These are phyloP conservation scores for Cytospora chrysosperma DNA, from an alignment of 2,329 filamentous ascomycete species.

Conservation along the genomic window DNA sequence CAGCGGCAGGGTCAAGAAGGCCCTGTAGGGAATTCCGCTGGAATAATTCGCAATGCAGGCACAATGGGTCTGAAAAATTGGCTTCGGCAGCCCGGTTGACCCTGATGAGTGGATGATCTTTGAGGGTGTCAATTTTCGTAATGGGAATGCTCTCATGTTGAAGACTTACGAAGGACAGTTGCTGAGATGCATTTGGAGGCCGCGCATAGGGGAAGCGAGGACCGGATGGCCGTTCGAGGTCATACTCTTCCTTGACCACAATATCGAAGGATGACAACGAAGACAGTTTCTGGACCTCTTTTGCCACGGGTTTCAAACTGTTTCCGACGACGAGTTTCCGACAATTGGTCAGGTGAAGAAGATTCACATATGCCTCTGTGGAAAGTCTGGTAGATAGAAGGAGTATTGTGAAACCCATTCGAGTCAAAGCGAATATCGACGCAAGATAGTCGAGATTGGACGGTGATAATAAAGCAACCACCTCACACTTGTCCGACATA, in stretches of 20 bases:
- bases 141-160: neutral
- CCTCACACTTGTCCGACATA: conserved; percentile 31
- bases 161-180: conserved; percentile 25
- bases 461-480: conserved; percentile 47
- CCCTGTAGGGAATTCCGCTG: conserved; percentile 41
- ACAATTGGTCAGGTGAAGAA: conserved; percentile 45
- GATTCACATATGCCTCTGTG: conserved; percentile 46
- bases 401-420: conserved; percentile 52
- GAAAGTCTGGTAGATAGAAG: conserved; percentile 55
- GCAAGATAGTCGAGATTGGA: conserved; percentile 53
- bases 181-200: conserved; percentile 24
- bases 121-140: neutral
- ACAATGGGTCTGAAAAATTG: conserved; percentile 52
- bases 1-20: conserved; percentile 48
- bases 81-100: conserved; percentile 55
- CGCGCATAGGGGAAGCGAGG: conserved; percentile 25
- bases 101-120: conserved; percentile 41
- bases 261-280: conserved; percentile 28
- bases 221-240: conserved; percentile 8
- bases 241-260: conserved; percentile 22
- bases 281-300: conserved; percentile 30
- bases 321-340: conserved; percentile 32
- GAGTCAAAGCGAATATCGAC: conserved; percentile 50
- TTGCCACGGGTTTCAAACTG: conserved; percentile 17
- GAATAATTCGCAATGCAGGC: conserved; percentile 46